Evolutionary conservation across 768 basidiomycete genomes (phyloP), one percentile per base, ranked within the genome.

Genomic region (Piloderma croceum): DNA sequence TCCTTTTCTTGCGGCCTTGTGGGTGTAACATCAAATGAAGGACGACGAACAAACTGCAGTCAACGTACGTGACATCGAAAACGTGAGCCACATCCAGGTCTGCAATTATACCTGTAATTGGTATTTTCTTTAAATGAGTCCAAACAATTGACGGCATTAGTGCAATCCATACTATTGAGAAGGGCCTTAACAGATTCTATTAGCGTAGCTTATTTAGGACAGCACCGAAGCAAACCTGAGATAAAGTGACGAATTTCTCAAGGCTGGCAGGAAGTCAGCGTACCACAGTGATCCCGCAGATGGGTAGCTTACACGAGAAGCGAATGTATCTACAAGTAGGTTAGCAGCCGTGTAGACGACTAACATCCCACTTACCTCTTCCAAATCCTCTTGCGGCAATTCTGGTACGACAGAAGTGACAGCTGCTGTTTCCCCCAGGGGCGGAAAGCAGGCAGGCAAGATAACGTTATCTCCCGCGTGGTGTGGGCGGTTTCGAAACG

Each of bases 391-490:
- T 5, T 65, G 56, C 4, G 67, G 67, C 12, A 74, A 47, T 33
- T 59, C 59, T 1, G 68, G 61, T 20, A 59, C 42, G 0, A 40
- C 38, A 5, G 53, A 38, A n/a, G 42, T 36, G 33, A 54, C 45
- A 36, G 37, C 42, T 17, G 48, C 53, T 2, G 50, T 41, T 22
- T 69, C 64, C 0, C 44, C n/a, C n/a, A n/a, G 62, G 1, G 67
- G 63, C 1, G 74, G 72, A 49, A 80, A 83, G n/a, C 58, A 66
- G 2, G 70, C 73, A 1, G 80, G 79, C 2, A 62, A 53, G 43
- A 71, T 68, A n/a, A 74, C 61, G 37, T 70, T 65, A 33, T 65
- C 63, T 0, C 69, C 65, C 20, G 54, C 54, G 7, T 59, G 51
- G 6, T 46, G 32, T 1, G 65, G 61, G 9, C 42, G 48, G 17